Conservation (phyloP, 257 asterid species). For the Rhazya stricta region DNA sequence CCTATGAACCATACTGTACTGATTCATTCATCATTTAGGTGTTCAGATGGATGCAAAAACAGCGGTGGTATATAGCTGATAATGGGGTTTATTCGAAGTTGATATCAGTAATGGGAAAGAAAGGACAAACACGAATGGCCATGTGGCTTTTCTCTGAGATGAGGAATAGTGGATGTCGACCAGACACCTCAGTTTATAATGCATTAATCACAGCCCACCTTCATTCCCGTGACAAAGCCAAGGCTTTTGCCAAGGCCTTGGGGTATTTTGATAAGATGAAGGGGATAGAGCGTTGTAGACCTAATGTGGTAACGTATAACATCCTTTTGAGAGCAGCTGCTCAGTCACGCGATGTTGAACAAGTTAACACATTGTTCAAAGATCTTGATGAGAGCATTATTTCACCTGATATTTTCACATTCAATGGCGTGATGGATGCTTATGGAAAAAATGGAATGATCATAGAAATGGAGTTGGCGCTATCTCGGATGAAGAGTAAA, state of each 20-base stretch:
- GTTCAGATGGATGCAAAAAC: constrained; percentile 99
- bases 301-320: constrained; percentile 82
- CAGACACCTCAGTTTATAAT: constrained; percentile 92
- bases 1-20: constrained; percentile 7
- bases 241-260: constrained; percentile 77
- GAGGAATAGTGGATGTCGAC: constrained; percentile 93
- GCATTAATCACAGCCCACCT: constrained; percentile 89
- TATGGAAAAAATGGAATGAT: constrained; percentile 91
- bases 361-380: constrained; percentile 61
- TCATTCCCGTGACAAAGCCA: constrained; percentile 71
- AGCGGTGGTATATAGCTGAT: constrained; percentile 90
- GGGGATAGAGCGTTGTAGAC: constrained; percentile 71
- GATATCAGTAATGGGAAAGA: constrained; percentile 93
- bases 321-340: constrained; percentile 90
- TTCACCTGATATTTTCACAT: constrained; percentile 77
- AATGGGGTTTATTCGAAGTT: constrained; percentile 90
- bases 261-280: constrained; percentile 85
- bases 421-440: constrained; percentile 94
- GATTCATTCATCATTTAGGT: constrained; percentile 41
- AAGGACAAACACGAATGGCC: constrained; percentile 91
- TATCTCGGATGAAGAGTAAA: constrained; percentile 67
- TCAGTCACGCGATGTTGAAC: constrained; percentile 59
- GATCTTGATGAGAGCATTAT: constrained; percentile 65
- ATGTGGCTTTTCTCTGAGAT: constrained; percentile 99
- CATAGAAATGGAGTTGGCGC: constrained; percentile 74